These are phyloP conservation scores for Corynespora cassiicola DNA, from an alignment of 2,329 filamentous ascomycete genomes.

Conservation along the genomic window DNA sequence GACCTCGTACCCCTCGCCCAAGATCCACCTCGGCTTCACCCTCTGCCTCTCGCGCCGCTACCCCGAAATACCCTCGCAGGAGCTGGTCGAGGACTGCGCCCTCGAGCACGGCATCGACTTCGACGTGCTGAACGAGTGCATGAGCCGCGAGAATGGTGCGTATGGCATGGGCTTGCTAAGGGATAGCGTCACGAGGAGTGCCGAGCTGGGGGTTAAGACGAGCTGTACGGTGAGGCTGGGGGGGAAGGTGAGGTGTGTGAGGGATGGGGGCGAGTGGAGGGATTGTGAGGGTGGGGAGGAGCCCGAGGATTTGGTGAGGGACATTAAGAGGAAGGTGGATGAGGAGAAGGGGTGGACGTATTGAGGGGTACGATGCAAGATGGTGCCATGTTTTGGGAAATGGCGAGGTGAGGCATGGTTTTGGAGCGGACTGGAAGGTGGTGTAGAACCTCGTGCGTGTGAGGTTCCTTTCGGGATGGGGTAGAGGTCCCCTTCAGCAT, in stretches of 20 bases:
- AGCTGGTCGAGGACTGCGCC: slow-evolving; percentile 85
- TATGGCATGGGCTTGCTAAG: slow-evolving; percentile 72
- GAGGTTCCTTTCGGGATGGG: too few species aligned
- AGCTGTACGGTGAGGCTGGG: slow-evolving; percentile 68
- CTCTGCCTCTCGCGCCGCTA: slow-evolving; percentile 87
- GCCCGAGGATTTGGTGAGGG: slow-evolving; percentile 75
- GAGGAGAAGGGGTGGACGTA: slow-evolving; percentile 37
- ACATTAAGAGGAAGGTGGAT: slow-evolving; percentile 74
- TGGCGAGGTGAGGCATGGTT: too few species aligned
- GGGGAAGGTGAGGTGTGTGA: slow-evolving; percentile 81
- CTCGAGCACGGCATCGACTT: slow-evolving; percentile 91
- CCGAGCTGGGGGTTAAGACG: slow-evolving; percentile 52
- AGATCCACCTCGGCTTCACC: slow-evolving; percentile 88
- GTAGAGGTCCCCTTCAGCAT: too few species aligned
- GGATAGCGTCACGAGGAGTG: slow-evolving; percentile 69
- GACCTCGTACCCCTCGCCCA: slow-evolving; percentile 81
- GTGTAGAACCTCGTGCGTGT: too few species aligned
- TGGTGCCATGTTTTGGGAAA: too few species aligned
- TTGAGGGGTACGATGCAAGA: slow-evolving; percentile 13
- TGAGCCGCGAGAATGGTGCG: slow-evolving; percentile 76
- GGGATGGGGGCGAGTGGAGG: slow-evolving; percentile 79
- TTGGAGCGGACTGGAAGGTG: too few species aligned
- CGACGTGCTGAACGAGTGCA: slow-evolving; percentile 79
- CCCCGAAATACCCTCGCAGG: slow-evolving; percentile 74
- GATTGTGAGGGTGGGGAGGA: slow-evolving; percentile 74